phyloP scores from a whole-genome alignment of 2,329 filamentous ascomycete species.

The Beauveria medogensis region DNA sequence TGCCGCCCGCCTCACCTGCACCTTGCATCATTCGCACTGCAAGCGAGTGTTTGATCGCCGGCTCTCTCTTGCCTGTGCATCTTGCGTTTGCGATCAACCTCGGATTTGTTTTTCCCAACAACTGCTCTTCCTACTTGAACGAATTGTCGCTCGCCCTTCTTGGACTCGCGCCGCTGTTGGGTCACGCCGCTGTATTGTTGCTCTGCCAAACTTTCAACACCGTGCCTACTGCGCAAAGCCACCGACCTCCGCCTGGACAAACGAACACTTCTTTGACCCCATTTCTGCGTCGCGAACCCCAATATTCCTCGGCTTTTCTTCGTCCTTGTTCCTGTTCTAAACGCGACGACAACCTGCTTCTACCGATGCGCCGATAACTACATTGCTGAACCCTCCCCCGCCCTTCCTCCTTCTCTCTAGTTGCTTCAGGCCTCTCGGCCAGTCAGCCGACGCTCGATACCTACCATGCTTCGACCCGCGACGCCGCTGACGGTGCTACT shows the following conservation, averaged over 20 bases:
- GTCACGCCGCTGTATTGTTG: background rate
- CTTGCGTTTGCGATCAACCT: background rate
- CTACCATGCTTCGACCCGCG: constrained; percentile 79
- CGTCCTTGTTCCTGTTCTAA: background rate
- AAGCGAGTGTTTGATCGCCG: background rate
- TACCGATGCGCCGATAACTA: constrained; percentile 3
- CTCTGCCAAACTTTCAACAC: background rate
- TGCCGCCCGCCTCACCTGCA: background rate
- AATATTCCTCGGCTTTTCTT: background rate
- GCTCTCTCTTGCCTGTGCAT: background rate
- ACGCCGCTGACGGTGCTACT: constrained; percentile 85
- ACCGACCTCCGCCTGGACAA: background rate
- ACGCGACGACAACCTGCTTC: background rate
- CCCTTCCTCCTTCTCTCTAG: constrained; percentile 1
- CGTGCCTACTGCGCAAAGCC: background rate
- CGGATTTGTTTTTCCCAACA: background rate
- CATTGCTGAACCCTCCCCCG: background rate
- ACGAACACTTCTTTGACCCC: background rate
- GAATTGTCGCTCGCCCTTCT: background rate
- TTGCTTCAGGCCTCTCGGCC: constrained; percentile 8
- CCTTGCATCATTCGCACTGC: constrained; percentile 5
- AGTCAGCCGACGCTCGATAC: constrained; percentile 28
- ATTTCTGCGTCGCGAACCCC: background rate
- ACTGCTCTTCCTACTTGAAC: background rate
- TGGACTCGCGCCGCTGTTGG: background rate